phyloP scores from a whole-genome alignment of 495 filamentous ascomycete species.

The Hypoxylon trugodes region DNA sequence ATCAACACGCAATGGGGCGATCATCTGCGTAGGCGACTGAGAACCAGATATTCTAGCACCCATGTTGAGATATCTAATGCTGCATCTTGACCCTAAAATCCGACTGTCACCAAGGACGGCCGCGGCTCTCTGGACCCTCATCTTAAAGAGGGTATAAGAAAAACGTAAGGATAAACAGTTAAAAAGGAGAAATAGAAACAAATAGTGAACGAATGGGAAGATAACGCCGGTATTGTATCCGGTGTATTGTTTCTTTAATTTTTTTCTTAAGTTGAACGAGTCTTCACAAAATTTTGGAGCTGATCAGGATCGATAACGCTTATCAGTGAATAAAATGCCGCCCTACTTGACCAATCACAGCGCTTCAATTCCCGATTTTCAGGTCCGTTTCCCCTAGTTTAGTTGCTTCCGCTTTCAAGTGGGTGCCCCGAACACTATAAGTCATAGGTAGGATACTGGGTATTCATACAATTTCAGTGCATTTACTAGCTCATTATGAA shows the following conservation, averaged over 20 bases:
- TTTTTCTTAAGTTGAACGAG: background rate
- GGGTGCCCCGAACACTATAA: too few species aligned
- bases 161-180: too few species aligned
- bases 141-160: conserved; percentile 40
- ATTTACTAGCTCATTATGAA: too few species aligned
- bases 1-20: conserved; percentile 42
- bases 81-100: conserved; percentile 43
- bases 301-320: conserved; percentile 33
- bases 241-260: conserved; percentile 10
- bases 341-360: conserved; percentile 24
- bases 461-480: too few species aligned
- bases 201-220: conserved; percentile 27
- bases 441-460: too few species aligned
- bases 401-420: background rate
- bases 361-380: conserved; percentile 11
- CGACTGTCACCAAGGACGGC: conserved; percentile 53
- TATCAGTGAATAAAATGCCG: conserved; percentile 29
- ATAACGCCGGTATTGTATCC: too few species aligned
- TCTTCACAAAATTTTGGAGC: conserved; percentile 50
- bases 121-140: conserved; percentile 56
- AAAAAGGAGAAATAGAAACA: conserved; percentile 35
- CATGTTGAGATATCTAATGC: conserved; percentile 44
- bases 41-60: conserved; percentile 28
- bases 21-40: conserved; percentile 30
- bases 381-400: too few species aligned